Percentiles rank a stretch among this genome's conserved stretches.
Evolutionary conservation across 1,284 basidiomycete species (phyloP).

Genomic region (Cutaneotrichosporon cutaneum): DNA sequence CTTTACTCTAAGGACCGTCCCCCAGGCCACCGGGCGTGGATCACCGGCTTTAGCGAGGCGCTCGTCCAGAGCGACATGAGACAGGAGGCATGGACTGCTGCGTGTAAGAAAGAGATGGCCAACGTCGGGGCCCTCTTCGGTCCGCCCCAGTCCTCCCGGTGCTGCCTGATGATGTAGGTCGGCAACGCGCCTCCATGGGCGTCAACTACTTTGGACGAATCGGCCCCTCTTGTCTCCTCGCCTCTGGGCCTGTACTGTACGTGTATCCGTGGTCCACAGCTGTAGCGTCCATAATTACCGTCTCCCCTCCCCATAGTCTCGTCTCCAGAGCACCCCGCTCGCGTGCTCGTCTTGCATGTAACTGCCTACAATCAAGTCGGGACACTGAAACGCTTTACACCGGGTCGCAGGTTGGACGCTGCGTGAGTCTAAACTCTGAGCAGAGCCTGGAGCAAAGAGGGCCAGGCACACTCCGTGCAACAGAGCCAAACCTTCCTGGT

Average conservation of each 20-base stretch:
- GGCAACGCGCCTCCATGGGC: no score
- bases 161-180: background rate
- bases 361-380: no score
- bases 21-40: background rate
- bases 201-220: no score
- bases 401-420: no score
- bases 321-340: no score
- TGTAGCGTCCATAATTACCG: no score
- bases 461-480: background rate
- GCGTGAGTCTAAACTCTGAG: background rate
- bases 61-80: background rate
- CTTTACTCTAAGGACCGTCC: background rate
- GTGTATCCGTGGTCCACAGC: no score
- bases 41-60: slow-evolving; percentile 13
- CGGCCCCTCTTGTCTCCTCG: no score
- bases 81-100: slow-evolving; percentile 5
- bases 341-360: no score
- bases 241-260: no score
- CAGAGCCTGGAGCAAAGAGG: background rate
- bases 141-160: background rate
- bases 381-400: no score
- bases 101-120: slow-evolving; percentile 6
- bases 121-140: background rate
- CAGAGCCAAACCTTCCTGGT: background rate
- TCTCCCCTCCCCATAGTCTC: no score